phyloP scores from a whole-genome alignment of 805 yeast species.

The Candida koratica region DNA sequence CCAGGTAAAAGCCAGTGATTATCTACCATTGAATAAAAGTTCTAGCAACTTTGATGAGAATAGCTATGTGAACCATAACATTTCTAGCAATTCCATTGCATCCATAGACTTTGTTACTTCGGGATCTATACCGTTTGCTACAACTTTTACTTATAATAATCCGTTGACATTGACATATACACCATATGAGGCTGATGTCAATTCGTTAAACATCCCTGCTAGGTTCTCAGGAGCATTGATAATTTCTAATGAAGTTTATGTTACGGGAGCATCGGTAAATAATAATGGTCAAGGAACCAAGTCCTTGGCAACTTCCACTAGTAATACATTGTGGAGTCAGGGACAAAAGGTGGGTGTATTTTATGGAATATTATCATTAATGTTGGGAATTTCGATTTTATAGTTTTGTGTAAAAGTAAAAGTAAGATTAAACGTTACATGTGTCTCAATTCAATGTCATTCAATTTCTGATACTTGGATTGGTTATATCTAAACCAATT shows the following conservation, averaged over 20 bases:
- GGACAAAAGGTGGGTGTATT: no score
- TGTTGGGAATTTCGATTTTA: no score
- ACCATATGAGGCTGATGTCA: conserved; percentile 2
- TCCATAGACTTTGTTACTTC: conserved; percentile 11
- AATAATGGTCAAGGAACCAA: background rate
- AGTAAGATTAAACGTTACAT: no score
- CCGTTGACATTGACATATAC: conserved; percentile 9
- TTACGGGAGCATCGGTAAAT: conserved; percentile 22
- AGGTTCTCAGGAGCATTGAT: conserved; percentile 18
- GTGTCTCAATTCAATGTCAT: no score
- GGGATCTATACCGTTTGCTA: conserved; percentile 14
- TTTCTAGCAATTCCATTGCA: conserved; percentile 1
- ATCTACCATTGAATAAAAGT: conserved; percentile 5
- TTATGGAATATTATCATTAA: conserved; percentile 2
- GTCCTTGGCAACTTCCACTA: conserved; percentile 9
- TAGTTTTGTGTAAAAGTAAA: no score
- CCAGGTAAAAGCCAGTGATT: conserved; percentile 11
- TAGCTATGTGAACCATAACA: background rate
- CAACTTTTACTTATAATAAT: background rate
- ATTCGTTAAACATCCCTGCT: conserved; percentile 13
- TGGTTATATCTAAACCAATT: conserved; percentile 56
- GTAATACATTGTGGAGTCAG: no score
- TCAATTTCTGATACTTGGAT: no score
- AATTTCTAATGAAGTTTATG: conserved; percentile 26
- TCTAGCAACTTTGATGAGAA: background rate